These are phyloP conservation scores for Peziza echinospora DNA, from an alignment of 495 filamentous ascomycete genomes.

Conservation along the genomic window DNA sequence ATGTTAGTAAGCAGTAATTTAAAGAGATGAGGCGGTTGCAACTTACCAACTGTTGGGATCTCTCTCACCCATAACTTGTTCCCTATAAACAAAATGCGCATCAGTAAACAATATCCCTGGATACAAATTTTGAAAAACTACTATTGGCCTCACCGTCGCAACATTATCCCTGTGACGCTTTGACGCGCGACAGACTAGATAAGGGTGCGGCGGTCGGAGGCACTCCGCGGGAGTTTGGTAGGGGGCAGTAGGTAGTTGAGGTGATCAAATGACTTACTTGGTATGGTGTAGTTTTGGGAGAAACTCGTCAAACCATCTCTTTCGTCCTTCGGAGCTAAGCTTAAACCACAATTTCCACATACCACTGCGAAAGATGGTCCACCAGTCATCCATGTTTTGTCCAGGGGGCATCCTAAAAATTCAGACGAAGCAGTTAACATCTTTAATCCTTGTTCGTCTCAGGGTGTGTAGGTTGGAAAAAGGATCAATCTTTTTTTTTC, in stretches of 20 bases:
- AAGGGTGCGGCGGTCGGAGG: too few species aligned
- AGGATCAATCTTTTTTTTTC: slow-evolving; percentile 3
- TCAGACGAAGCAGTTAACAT: neutral
- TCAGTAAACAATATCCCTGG: too few species aligned
- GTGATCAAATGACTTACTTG: too few species aligned
- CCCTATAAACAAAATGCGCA: slow-evolving; percentile 11
- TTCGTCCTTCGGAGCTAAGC: slow-evolving; percentile 43
- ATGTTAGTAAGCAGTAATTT: slow-evolving; percentile 1
- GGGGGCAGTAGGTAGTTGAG: too few species aligned
- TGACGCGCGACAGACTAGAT: too few species aligned
- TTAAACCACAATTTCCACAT: slow-evolving; percentile 52
- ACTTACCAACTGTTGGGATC: slow-evolving; percentile 38
- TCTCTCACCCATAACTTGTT: slow-evolving; percentile 31
- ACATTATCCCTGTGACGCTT: too few species aligned
- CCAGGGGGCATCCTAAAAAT: slow-evolving; percentile 52
- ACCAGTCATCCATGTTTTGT: slow-evolving; percentile 45
- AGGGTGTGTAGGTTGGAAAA: slow-evolving; percentile 3
- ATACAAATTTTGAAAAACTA: too few species aligned
- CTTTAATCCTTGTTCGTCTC: neutral
- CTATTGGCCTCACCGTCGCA: too few species aligned
- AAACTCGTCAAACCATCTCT: slow-evolving; percentile 56
- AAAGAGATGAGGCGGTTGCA: slow-evolving; percentile 1
- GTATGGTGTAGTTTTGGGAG: slow-evolving; percentile 51
- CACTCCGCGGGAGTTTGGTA: too few species aligned
- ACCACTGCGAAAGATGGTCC: slow-evolving; percentile 46